Base-by-base conservation (phyloP, 1,284 basidiomycete genomes). In the Vanrija pseudolonga region DNA sequence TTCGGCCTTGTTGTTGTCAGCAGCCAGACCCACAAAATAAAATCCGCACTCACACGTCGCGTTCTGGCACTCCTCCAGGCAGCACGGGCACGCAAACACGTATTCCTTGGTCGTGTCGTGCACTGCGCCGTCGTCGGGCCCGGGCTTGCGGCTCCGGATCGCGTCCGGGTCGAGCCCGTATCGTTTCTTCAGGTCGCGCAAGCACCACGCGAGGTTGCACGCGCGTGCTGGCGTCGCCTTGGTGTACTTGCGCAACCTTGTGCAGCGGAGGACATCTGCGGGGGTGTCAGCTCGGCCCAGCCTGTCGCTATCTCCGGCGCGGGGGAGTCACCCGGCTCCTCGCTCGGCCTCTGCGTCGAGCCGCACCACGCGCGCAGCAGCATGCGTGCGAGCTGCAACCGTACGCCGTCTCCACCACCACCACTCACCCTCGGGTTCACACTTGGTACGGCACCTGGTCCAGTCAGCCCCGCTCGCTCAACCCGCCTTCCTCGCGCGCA, bases 151-250 rank as follows among this genome's bases (percentile, higher is more conserved):
- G 45, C 3, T 17, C 22, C 57, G 49, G 17, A 59, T 36, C 5
- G 42, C 43, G 17, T 32, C 51, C 2, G 53, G 44, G 22, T 60
- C 55, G 14, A 66, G 51, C 7, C 47, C 60, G 51, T 72, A 70
- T 38, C 61, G 51, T 23, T 50, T 54, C 14, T 24, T 45, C n/a
- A 72, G 60, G 46, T 69, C 67, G 18, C 57, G 54, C 36, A 58
- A 52, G 52, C 70, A 72, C 45, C 57, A 72, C 6, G 66, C 65
- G 8, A 64, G 47, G 49, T 67, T 66, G 50, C 70, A 72, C 5
- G 60, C 52, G 19, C 60, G 50, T 9, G 49, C 40, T 0, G 59
- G 52, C 7, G 26, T 45, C 3, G 54, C 39, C 49, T 63, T 63
- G 4, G 48, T 45, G 39, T 59, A 55, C 37, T 58, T 50, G 36